Base-by-base conservation (phyloP, 306 rosid species). In the Acacia acuminata region DNA sequence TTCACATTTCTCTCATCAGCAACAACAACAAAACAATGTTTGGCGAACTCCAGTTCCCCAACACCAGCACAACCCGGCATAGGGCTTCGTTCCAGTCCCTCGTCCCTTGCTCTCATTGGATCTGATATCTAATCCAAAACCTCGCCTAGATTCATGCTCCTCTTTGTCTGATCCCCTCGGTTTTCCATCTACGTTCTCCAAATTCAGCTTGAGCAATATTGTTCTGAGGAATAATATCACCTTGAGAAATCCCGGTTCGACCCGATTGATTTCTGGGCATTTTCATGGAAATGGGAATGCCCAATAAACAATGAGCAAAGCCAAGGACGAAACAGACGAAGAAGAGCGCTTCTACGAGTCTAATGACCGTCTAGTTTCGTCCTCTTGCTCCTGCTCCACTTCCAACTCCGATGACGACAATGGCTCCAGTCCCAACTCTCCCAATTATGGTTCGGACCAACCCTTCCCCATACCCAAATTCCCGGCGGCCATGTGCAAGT, bases 301-400 rank as follows among this genome's bases (percentile, higher is more conserved):
- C 94, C 96, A 80, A 77, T 51, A 78, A 86, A 91, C 87, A 79
- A 96, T 96, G 97, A 94, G 85, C 94, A 90, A 84, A 84, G 82
- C 91, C 74, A 79, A 74, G 63, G 84, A 82, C 51, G 89, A 87
- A 72, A 91, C 85, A 63, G 89, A 88, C 81, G 90, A 92, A 64
- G 87, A 76, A 76, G 93, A 92, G 77, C 84, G 89, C 84, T 96
- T 94, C 86, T 92, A 91, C 94, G 99, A 96, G 83, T 91, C 99
- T 40, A 88, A 89, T 73, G 98, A 94, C 90, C 98, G 97, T 68
- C 76, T 94, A 64, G 94, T 83, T 85, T 96, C 98, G 7, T 91
- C 94, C 36, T 88, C 98, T 6, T 91, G 97, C 78, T 96, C 99
- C 0, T 93, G 98, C 76, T 96, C 99, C 53, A 89, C 91, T 73